phyloP scores from a whole-genome alignment of 1,284 basidiomycete species.

The Ustilago crameri region DNA sequence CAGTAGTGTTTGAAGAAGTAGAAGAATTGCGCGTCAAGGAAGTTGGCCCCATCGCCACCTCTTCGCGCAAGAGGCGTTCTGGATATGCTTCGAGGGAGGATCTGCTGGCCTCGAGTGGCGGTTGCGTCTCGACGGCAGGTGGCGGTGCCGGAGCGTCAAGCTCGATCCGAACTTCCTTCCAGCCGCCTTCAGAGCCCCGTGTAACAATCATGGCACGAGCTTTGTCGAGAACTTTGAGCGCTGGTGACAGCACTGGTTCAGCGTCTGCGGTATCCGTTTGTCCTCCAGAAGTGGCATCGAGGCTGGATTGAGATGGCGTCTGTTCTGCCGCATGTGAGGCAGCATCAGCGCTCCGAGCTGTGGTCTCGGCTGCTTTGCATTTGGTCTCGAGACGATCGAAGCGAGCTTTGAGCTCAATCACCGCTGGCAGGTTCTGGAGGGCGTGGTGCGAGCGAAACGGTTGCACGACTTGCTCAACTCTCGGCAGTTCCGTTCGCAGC shows the following conservation, averaged over 20 bases:
- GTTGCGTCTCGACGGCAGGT: slow-evolving; percentile 7
- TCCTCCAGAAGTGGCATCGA: neutral
- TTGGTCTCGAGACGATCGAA: slow-evolving; percentile 22
- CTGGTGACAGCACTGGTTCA: slow-evolving; percentile 14
- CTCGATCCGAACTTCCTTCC: slow-evolving; percentile 38
- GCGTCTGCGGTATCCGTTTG: neutral
- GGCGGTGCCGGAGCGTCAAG: slow-evolving; percentile 27
- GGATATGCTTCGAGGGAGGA: slow-evolving; percentile 16
- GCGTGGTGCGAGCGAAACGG: slow-evolving; percentile 11
- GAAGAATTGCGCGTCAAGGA: slow-evolving; percentile 42
- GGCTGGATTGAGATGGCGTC: neutral
- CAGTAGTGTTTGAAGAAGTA: slow-evolving; percentile 17
- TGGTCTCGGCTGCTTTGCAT: neutral
- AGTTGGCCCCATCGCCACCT: slow-evolving; percentile 6
- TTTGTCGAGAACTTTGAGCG: slow-evolving; percentile 28
- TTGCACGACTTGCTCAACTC: slow-evolving; percentile 10
- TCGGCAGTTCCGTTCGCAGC: slow-evolving; percentile 14
- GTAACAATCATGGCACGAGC: slow-evolving; percentile 36
- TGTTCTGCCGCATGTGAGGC: neutral
- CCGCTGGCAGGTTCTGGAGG: slow-evolving; percentile 22
- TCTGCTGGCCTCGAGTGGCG: slow-evolving; percentile 9
- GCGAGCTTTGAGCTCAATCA: slow-evolving; percentile 33
- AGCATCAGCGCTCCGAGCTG: neutral
- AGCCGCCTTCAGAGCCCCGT: slow-evolving; percentile 24
- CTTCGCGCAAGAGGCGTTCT: slow-evolving; percentile 22